Base-by-base conservation (phyloP, 2,329 filamentous ascomycete species). In the Sclerotinia spermophila region DNA sequence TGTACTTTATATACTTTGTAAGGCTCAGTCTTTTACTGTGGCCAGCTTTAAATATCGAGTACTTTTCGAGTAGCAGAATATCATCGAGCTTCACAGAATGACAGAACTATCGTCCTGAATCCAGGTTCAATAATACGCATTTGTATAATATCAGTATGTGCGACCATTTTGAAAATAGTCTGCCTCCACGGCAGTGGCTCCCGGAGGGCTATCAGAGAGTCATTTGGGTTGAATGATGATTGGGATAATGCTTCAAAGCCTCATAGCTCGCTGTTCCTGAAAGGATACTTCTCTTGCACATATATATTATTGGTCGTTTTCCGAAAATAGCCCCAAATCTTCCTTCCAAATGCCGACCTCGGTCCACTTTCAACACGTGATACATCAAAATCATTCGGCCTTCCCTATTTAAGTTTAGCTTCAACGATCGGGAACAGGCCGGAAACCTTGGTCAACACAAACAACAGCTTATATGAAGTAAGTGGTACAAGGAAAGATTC, bases 401-500 rank as follows among this genome's bases (percentile, higher is more conserved):
- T 66, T 66, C 24, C 62, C 62, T 4, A 21, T 30, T 24, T 24
- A 10, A 2, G 62, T 21, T 66, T 66, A 66, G 62, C 40, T 11
- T 17, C 35, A 55, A 53, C 45, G 5, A 40, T 66, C 62, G 45
- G 62, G 62, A 65, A 65, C 44, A 51, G 21, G 15, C 62, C 45
- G 45, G 62, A 24, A 65, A 40, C 62, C 51, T 40, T 38, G 33
- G 33, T 40, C 62, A 66, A n/a, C 62, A 66, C 62, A 53, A 65
- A 65, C 62, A 53, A 27, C 33, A 53, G 62, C 44, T 53, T 27
- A 3, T 42, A n/a, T 53, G 24, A 51, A 51, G 45, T n/a, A 48
- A n/a, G n/a, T n/a, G 60, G 5, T 24, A 56, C 64, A 53, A 24
- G n/a, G 19, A 56, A 67, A 67, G 64, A 67, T 67, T 59, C 65